These are phyloP conservation scores for Acanthamoeba culbertsoni DNA, from an alignment of 208 protist species.

Conservation along the genomic window DNA sequence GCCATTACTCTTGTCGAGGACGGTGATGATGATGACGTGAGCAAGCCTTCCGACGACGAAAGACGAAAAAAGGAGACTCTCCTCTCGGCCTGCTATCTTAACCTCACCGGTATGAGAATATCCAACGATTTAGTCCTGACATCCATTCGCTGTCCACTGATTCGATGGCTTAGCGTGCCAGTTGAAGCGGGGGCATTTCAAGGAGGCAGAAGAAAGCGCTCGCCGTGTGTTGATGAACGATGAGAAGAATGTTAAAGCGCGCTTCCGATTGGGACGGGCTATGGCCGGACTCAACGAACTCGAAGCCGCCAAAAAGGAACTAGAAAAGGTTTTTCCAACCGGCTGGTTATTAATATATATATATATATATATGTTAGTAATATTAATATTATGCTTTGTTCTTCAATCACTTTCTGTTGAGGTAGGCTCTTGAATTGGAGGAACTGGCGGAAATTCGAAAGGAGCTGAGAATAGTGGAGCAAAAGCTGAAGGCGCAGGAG, in stretches of 20 bases:
- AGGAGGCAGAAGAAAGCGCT: not conserved
- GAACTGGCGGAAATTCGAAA: not conserved
- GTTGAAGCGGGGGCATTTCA: not conserved
- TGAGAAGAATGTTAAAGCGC: not conserved
- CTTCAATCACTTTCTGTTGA: not conserved
- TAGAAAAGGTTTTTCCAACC: not conserved
- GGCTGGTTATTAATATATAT: not conserved
- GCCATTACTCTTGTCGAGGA: not conserved
- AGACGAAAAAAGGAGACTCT: not conserved
- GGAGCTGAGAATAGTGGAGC: not conserved
- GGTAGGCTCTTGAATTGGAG: not conserved
- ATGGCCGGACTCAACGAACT: not conserved
- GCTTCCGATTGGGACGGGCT: not conserved
- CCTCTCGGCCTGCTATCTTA: not conserved
- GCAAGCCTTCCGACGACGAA: not conserved
- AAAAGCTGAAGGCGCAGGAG: not conserved
- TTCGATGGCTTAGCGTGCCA: not conserved
- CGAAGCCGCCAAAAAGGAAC: not conserved
- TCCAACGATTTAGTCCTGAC: not conserved
- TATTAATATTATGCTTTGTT: not conserved
- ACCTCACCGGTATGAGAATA: not conserved
- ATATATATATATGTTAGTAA: not conserved
- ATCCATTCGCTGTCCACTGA: not conserved
- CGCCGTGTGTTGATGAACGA: not conserved
- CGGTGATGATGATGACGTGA: not conserved